phyloP scores from a whole-genome alignment of 208 protist genomes.

The Crithidia bombi region DNA sequence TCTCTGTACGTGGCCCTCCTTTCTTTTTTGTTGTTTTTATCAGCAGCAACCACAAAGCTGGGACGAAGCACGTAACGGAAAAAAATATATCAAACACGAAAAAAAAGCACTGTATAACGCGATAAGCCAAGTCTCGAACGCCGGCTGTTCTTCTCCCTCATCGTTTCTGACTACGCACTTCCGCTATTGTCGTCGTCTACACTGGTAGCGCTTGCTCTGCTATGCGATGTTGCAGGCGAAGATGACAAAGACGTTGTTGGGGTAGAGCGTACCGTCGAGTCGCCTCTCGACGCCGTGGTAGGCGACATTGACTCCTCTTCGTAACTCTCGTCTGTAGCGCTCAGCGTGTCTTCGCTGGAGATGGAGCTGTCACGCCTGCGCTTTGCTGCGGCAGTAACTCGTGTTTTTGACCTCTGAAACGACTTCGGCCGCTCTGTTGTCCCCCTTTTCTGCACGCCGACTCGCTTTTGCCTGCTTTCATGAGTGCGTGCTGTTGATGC shows the following conservation, averaged over 20 bases:
- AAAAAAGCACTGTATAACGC: not conserved
- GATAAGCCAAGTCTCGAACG: not conserved
- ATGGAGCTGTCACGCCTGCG: conserved; percentile 17
- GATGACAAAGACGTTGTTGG: conserved; percentile 3
- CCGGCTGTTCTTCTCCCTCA: not conserved
- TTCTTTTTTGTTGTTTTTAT: not conserved
- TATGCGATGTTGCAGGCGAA: not conserved
- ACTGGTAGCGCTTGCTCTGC: not conserved
- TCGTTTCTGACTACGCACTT: not conserved
- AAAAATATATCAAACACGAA: not conserved
- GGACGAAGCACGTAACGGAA: not conserved
- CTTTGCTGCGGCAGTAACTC: not conserved
- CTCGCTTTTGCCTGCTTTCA: not conserved
- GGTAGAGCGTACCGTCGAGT: not conserved
- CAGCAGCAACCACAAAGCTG: not conserved
- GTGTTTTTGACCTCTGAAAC: not conserved
- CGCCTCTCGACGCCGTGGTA: not conserved
- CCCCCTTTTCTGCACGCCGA: not conserved
- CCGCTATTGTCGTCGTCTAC: not conserved
- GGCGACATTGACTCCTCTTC: not conserved
- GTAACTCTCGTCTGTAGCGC: not conserved
- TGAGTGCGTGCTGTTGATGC: not conserved
- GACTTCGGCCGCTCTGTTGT: no score
- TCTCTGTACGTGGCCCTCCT: not conserved
- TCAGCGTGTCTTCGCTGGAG: not conserved